These are phyloP conservation scores for Anthoceros angustus DNA, from an alignment of 225 moss, liverwort and hornwort genomes.

Conservation along the genomic window DNA sequence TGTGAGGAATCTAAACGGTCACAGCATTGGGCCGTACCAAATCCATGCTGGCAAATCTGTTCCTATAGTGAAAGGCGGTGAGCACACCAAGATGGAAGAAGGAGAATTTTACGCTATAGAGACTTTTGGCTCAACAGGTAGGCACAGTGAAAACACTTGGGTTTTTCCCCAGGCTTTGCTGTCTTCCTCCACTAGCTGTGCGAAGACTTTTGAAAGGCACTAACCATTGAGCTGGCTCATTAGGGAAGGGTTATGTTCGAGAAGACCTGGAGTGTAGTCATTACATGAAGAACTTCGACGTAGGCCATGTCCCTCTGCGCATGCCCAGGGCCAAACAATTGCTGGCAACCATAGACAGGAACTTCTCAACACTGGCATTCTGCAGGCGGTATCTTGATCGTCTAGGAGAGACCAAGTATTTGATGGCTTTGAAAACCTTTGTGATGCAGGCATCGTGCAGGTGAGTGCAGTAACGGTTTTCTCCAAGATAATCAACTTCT, in stretches of 20 bases:
- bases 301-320: constrained; percentile 77
- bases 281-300: constrained; percentile 90
- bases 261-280: constrained; percentile 94
- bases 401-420: constrained; percentile 70
- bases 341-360: constrained; percentile 82
- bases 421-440: constrained; percentile 88
- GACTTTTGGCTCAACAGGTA: constrained; percentile 79
- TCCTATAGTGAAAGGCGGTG: constrained; percentile 79
- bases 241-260: constrained; percentile 74
- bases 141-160: background rate
- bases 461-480: constrained; percentile 12
- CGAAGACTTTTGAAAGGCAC: background rate
- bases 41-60: constrained; percentile 87
- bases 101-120: constrained; percentile 88
- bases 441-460: constrained; percentile 73
- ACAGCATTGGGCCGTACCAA: constrained; percentile 83
- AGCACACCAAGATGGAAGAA: constrained; percentile 96
- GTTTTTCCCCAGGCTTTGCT: background rate
- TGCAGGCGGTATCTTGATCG: constrained; percentile 81
- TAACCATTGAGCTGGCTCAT: background rate
- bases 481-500: background rate
- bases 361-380: constrained; percentile 74
- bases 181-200: background rate
- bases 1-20: constrained; percentile 74
- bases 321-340: constrained; percentile 72